Evolutionary conservation across 805 yeast genomes (phyloP), one percentile per base, ranked within the genome.

Genomic region (Wickerhamomyces tratensis): DNA sequence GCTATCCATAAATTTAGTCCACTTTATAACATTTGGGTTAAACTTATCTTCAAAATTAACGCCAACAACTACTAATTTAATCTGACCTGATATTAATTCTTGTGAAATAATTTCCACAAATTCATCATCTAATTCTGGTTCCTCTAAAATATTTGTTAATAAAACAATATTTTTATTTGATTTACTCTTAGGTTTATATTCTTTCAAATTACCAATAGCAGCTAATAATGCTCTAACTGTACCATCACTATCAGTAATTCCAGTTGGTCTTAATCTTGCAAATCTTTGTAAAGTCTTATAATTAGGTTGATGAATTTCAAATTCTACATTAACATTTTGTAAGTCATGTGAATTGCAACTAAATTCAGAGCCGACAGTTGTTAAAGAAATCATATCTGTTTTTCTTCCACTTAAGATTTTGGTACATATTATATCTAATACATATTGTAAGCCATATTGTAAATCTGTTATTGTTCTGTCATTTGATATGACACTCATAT

Each of bases 301-400:
- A n/a, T 14, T 15, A 7, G 47, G 40, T 25, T 44, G 36, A 33
- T 43, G 45, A 8, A 38, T 34, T 4, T 35, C 39, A n/a, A 40
- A 42, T 8, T 46, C 29, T n/a, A 36, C 27, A 2, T 38, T 20
- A 7, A 44, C 47, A 15, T 39, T 43, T 11, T 43, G 41, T 7
- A 39, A 20, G 14, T 37, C 41, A 30, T 36, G 15, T 13, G 40
- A 25, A 12, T 33, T 35, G 31, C 40, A 11, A 26, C n/a, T 7
- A 20, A 29, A 14, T 33, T 37, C 9, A 3, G 62, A 49, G 41
- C 62, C 58, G 39, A 55, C 62, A 1, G 60, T 46, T 5, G 64
- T 50, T n/a, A 68, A 49, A 0, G 67, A 57, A 4, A 68, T 58
- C 30, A 57, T 53, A 46, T 71, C 76, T 1, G 72, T 67, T 47